Percentiles rank a stretch among this genome's conserved stretches.
phyloP scores from a whole-genome alignment of 2,329 filamentous ascomycete genomes.

The Aspergillus ustus region DNA sequence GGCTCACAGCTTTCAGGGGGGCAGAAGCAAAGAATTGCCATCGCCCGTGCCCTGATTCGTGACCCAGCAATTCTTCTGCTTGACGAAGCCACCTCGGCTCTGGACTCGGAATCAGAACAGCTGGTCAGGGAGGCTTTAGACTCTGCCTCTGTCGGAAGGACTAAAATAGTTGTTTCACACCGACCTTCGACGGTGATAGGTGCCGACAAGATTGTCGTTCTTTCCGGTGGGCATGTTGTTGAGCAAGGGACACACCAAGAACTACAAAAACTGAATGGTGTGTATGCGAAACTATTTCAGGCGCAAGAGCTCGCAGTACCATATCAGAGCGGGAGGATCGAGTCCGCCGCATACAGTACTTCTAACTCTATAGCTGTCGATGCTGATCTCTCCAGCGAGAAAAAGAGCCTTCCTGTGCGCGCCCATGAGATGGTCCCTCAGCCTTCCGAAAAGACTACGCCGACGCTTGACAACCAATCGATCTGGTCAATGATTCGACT shows the following conservation, averaged over 20 bases:
- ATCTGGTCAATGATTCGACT: too few species aligned
- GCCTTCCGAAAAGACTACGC: too few species aligned
- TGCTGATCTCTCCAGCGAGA: too few species aligned
- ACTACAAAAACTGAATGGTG: too few species aligned
- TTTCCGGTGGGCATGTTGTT: background rate
- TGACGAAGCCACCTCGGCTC: constrained; percentile 5
- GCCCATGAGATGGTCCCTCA: too few species aligned
- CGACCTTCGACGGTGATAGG: background rate
- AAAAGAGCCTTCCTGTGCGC: too few species aligned
- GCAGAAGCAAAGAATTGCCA: constrained; percentile 1
- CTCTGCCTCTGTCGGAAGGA: background rate
- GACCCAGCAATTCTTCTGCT: constrained; percentile 3
- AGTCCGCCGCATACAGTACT: too few species aligned
- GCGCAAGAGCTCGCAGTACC: too few species aligned
- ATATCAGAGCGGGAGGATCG: too few species aligned
- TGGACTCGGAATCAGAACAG: background rate
- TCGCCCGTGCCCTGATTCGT: background rate
- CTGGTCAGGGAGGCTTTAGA: background rate
- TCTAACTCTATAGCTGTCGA: too few species aligned
- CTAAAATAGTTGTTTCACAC: constrained; percentile 2
- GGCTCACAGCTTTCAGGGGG: background rate
- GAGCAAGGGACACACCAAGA: background rate
- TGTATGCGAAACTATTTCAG: too few species aligned
- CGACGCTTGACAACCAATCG: too few species aligned
- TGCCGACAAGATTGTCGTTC: constrained; percentile 2